Evolutionary conservation across 2,329 filamentous ascomycete species (phyloP).

Genomic region (Beauveria pseudobassiana): DNA sequence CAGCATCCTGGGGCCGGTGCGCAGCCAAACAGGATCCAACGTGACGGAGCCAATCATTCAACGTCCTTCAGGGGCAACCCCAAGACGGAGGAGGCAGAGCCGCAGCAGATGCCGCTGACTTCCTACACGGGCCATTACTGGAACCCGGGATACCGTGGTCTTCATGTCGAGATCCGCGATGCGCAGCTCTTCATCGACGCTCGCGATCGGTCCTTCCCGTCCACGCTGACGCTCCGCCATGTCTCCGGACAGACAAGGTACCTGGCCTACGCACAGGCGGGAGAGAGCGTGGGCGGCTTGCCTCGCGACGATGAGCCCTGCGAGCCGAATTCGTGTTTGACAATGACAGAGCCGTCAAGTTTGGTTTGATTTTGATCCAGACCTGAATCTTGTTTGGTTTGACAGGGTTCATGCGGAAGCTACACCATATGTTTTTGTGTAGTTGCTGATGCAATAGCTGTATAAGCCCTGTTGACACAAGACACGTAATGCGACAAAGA

Average conservation of each 20-base stretch:
- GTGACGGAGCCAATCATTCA: background rate
- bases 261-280: background rate
- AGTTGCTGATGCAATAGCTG: background rate
- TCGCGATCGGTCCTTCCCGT: background rate
- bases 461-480: background rate
- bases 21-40: background rate
- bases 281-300: background rate
- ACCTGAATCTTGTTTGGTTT: slow-evolving; percentile 1
- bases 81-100: background rate
- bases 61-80: no score
- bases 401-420: slow-evolving; percentile 1
- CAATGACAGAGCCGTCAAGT: background rate
- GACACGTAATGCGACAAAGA: background rate
- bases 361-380: background rate
- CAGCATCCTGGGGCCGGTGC: background rate
- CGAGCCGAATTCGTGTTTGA: slow-evolving; percentile 2
- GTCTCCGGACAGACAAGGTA: slow-evolving; percentile 4
- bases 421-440: background rate
- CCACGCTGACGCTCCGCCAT: background rate
- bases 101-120: slow-evolving; percentile 1
- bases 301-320: background rate
- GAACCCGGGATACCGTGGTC: slow-evolving; percentile 5
- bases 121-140: slow-evolving; percentile 3
- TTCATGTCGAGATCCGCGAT: slow-evolving; percentile 1
- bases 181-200: slow-evolving; percentile 7